These are phyloP conservation scores for Croton laevigatus DNA, from an alignment of 441 rosid genomes.

Conservation along the genomic window DNA sequence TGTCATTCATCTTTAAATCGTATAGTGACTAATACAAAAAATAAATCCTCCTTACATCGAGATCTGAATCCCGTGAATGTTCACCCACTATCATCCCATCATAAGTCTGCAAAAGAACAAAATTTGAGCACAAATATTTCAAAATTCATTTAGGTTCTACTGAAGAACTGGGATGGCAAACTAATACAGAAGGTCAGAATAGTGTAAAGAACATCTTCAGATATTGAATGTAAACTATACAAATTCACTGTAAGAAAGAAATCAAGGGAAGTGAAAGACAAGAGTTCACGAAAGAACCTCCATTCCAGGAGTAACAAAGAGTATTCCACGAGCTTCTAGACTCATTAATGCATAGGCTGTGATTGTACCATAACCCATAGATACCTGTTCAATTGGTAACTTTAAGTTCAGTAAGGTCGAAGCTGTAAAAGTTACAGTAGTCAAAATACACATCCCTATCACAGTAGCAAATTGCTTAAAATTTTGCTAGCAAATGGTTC, in stretches of 20 bases:
- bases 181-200: neutral
- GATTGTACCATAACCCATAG: slow-evolving; percentile 85
- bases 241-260: neutral
- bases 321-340: slow-evolving; percentile 92
- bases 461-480: neutral
- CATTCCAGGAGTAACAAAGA: slow-evolving; percentile 76
- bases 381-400: slow-evolving; percentile 52
- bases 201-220: neutral
- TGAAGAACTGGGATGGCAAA: neutral
- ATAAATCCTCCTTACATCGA: slow-evolving; percentile 81
- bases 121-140: neutral
- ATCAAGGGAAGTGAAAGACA: neutral
- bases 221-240: too few relatives aligned
- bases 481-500: neutral
- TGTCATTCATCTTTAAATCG: slow-evolving; percentile 21
- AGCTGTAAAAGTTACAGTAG: neutral
- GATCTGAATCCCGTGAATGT: slow-evolving; percentile 93
- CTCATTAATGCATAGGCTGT: slow-evolving; percentile 85
- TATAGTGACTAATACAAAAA: slow-evolving; percentile 10
- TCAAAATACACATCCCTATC: neutral
- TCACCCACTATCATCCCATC: slow-evolving; percentile 99
- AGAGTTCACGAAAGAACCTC: slow-evolving; percentile 49
- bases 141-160: neutral
- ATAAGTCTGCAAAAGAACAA: slow-evolving; percentile 54
- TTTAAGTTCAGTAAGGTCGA: slow-evolving; percentile 18